Base-by-base conservation (phyloP, 345 rosid species). In the Syzygium jambos region DNA sequence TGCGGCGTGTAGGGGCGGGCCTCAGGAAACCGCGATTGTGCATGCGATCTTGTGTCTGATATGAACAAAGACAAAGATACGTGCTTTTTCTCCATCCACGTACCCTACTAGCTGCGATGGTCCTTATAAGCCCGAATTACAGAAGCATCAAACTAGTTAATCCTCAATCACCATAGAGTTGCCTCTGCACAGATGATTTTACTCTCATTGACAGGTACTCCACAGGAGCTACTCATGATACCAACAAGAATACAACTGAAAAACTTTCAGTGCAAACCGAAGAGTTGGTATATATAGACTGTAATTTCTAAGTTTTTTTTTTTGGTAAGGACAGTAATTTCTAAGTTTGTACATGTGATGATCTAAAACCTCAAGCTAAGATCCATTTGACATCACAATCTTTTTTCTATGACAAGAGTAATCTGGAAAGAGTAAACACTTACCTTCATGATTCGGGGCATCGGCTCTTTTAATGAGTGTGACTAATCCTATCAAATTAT, bases 21-120 rank as follows among this genome's bases (percentile, higher is more conserved):
- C 41, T 30, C 2, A 0, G 23, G 43, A 65, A 65, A 30, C 6
- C 43, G 43, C 0, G 10, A 68, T 9, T 0, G 7, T 17, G 46
- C 80, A 0, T 0, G 23, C 80, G 38, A 19, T 34, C 49, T 19
- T 3, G 46, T 16, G 43, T 30, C 22, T 1, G 11, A 65, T 65
- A 3, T 2, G 41, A 19, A 65, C 22, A 11, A 65, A 9, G 49
- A 2, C 49, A 38, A 9, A 56, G 13, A 10, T 9, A 4, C 0
- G 25, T 19, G 80, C 25, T 7, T 68, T 15, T 34, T 68, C 59
- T 21, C 78, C 25, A 68, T 68, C 78, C 78, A 2, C 19, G 46
- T 34, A 34, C 78, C 78, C 78, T 21, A 34, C 46, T 30, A 68
- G 46, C 34, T 0, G 78, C 78, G 3, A 17, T 41, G 23, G 34